These are phyloP conservation scores for Apium graveolens DNA, from an alignment of 129 eudicot species.

Conservation along the genomic window DNA sequence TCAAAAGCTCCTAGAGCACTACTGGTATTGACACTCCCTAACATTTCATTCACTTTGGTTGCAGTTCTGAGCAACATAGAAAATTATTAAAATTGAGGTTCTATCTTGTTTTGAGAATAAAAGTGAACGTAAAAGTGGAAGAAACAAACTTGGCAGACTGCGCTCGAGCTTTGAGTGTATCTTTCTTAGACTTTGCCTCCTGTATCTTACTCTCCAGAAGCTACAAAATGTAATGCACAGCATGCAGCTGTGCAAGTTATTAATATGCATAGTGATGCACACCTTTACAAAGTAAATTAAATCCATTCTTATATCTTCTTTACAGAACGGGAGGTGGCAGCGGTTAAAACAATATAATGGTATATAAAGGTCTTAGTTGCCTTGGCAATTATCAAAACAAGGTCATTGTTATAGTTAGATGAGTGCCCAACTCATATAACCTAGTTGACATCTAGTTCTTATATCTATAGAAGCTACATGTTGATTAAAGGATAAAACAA, in stretches of 20 bases:
- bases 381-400: background rate
- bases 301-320: background rate
- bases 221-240: slow-evolving; percentile 16
- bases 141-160: slow-evolving; percentile 33
- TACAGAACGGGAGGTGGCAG: background rate
- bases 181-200: slow-evolving; percentile 36
- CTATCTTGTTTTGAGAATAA: background rate
- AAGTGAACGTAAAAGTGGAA: background rate
- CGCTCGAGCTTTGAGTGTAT: slow-evolving; percentile 38
- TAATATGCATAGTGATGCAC: background rate
- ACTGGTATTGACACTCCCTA: slow-evolving; percentile 35
- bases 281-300: background rate
- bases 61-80: slow-evolving; percentile 20
- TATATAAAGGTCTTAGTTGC: background rate
- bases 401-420: too few species aligned
- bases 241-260: slow-evolving; percentile 12
- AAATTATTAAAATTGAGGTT: background rate
- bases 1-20: slow-evolving; percentile 39
- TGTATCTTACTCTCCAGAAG: slow-evolving; percentile 40
- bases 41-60: slow-evolving; percentile 36
- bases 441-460: too few species aligned
- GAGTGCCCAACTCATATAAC: too few species aligned
- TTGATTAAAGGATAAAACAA: too few species aligned
- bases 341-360: background rate
- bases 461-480: too few species aligned